Base-by-base conservation (phyloP, 495 filamentous ascomycete species). In the Tricharina praecox region DNA sequence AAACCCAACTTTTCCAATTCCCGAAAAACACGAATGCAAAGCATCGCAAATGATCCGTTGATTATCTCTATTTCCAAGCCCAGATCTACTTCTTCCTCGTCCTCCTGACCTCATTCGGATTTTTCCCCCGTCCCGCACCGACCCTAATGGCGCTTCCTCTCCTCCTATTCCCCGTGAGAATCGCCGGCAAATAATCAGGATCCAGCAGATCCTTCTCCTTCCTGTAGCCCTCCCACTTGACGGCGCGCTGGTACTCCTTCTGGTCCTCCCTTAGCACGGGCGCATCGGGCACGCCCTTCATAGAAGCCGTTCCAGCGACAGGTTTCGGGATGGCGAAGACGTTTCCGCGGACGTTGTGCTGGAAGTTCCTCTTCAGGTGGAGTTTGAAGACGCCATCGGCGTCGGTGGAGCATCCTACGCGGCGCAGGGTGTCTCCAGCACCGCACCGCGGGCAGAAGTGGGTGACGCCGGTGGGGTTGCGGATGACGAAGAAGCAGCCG, bases 401-500 rank as follows among this genome's bases (percentile, higher is more conserved):
- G 58, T 85, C 77, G 11, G 85, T 93, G 9, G 78, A 78, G 71
- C 88, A 95, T 0, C 78, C 77, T 0, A 87, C 82, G 41, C 90
- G 78, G 3, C 82, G 86, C 23, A 97, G 70, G 0, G 88, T 87
- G 7, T 83, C 70, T 4, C 32, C 33, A 43, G 86, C 82, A 4
- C 90, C 90, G 61, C 90, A 97, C 3, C 79, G 74, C 10, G 83
- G 78, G 62, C 90, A 97, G 71, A 97, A 97, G 59, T 95, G 85
- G 68, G 86, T 84, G 49, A 63, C 67, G 75, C 82, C 87, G 10
- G 45, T 30, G 9, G 45, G 45, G 52, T 93, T 78, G 57, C 83
- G 85, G 53, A 79, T 82, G 13, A 82, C 77, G 38, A 76, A 67
- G 69, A 93, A 96, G 67, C 90, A 99, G 45, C 77, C 88, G 64